Evolutionary conservation across 805 yeast species (phyloP).

Genomic region (Zygosaccharomyces rouxii): DNA sequence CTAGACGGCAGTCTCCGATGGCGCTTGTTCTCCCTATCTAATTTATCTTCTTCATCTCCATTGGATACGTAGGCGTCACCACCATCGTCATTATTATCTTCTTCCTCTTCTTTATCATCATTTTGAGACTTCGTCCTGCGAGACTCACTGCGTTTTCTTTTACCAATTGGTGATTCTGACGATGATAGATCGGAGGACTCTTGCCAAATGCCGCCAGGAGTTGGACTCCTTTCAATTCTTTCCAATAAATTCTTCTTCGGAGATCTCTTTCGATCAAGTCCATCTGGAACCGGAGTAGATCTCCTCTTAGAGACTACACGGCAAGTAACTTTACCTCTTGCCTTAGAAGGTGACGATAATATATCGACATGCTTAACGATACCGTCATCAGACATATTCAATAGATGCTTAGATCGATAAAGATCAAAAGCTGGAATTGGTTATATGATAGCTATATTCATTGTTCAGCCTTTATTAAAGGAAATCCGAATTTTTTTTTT

Average conservation of each 20-base stretch:
- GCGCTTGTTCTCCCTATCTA: constrained; percentile 37
- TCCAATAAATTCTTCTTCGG: constrained; percentile 15
- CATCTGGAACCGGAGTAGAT: constrained; percentile 1
- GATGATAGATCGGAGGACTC: constrained; percentile 1
- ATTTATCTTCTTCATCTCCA: constrained; percentile 38
- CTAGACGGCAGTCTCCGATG: neutral
- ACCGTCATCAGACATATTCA: constrained; percentile 13
- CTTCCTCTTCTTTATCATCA: neutral
- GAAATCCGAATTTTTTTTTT: neutral
- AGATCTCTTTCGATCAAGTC: constrained; percentile 18
- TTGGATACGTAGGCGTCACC: constrained; percentile 36
- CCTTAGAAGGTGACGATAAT: constrained; percentile 21
- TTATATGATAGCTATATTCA: neutral
- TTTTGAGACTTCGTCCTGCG: constrained; percentile 7
- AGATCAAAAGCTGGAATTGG: neutral
- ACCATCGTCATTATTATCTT: constrained; percentile 32
- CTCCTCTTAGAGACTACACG: neutral
- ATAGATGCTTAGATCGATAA: neutral
- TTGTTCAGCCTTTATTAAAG: neutral
- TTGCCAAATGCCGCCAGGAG: neutral
- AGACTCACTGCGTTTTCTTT: constrained; percentile 16
- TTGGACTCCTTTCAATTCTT: constrained; percentile 1
- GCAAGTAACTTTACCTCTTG: constrained; percentile 1
- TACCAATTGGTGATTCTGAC: neutral
- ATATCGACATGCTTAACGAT: constrained; percentile 26